These are phyloP conservation scores for Cladophialophora immunda DNA, from an alignment of 2,329 filamentous ascomycete species.

Conservation along the genomic window DNA sequence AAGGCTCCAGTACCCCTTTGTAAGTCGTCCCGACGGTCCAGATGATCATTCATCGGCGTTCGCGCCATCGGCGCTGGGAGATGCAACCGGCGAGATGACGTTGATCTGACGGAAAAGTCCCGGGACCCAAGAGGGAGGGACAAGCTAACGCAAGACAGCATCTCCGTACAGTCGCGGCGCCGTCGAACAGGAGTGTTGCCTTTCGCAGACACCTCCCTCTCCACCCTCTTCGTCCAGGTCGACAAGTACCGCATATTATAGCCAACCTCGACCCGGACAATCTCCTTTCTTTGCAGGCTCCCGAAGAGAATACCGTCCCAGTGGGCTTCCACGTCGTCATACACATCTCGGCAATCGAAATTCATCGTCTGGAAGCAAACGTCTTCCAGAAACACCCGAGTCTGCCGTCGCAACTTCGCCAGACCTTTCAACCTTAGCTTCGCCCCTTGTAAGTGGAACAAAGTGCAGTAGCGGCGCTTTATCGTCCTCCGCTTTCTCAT, in stretches of 20 bases:
- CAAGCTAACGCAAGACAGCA: constrained; percentile 23
- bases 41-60: not conserved
- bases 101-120: constrained; percentile 7
- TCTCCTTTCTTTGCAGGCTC: constrained; percentile 29
- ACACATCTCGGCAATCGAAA: not conserved
- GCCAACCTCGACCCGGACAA: constrained; percentile 2
- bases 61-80: constrained; percentile 1
- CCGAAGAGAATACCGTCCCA: constrained; percentile 10
- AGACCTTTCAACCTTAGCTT: not conserved
- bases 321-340: constrained; percentile 3
- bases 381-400: not conserved
- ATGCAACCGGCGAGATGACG: constrained; percentile 11
- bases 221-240: constrained; percentile 15
- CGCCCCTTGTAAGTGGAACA: constrained; percentile 9
- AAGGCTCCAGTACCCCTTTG: constrained; percentile 21
- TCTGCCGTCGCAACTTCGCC: not conserved
- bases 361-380: constrained; percentile 2
- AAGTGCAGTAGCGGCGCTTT: not conserved
- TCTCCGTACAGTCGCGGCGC: not conserved
- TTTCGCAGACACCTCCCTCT: constrained; percentile 6
- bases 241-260: constrained; percentile 1
- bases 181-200: not conserved
- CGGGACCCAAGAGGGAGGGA: not conserved
- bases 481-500: not conserved
- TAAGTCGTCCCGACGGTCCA: constrained; percentile 18